phyloP scores from a whole-genome alignment of 2,329 filamentous ascomycete species.

The Dothideomycetes sp. region DNA sequence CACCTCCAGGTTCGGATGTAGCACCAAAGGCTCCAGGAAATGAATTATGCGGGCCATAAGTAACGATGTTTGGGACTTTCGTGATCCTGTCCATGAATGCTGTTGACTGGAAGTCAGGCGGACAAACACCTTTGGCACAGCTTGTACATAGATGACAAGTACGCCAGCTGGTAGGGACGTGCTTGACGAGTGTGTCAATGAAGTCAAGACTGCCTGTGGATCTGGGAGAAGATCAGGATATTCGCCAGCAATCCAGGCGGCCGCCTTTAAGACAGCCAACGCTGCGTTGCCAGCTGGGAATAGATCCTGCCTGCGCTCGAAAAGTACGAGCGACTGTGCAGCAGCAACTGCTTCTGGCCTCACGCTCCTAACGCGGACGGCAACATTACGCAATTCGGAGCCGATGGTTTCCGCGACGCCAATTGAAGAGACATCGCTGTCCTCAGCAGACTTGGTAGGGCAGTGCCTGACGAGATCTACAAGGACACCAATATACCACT shows the following conservation, averaged over 20 bases:
- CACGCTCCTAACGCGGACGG: slow-evolving; percentile 81
- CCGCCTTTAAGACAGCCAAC: slow-evolving; percentile 58
- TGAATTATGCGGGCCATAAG: slow-evolving; percentile 73
- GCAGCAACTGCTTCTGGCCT: slow-evolving; percentile 70
- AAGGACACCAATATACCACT: slow-evolving; percentile 92
- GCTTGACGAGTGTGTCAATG: slow-evolving; percentile 58
- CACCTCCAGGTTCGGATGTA: slow-evolving; percentile 82
- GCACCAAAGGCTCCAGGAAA: slow-evolving; percentile 65
- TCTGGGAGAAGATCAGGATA: slow-evolving; percentile 62
- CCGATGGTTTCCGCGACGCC: slow-evolving; percentile 61
- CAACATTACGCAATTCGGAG: slow-evolving; percentile 75
- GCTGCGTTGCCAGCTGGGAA: slow-evolving; percentile 42
- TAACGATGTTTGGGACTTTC: slow-evolving; percentile 64
- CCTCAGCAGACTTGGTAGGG: slow-evolving; percentile 33
- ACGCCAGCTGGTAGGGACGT: slow-evolving; percentile 50
- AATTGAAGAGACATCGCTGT: slow-evolving; percentile 10
- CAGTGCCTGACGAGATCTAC: slow-evolving; percentile 68
- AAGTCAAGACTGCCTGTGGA: slow-evolving; percentile 61
- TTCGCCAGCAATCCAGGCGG: slow-evolving; percentile 82
- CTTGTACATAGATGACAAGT: slow-evolving; percentile 72
- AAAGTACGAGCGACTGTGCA: slow-evolving; percentile 62
- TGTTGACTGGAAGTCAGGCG: slow-evolving; percentile 55
- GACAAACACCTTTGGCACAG: slow-evolving; percentile 75
- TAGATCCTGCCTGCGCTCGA: slow-evolving; percentile 47
- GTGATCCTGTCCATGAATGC: slow-evolving; percentile 58